Evolutionary conservation across 2,329 filamentous ascomycete species (phyloP).

Genomic region (Pestalotiopsis sp.): DNA sequence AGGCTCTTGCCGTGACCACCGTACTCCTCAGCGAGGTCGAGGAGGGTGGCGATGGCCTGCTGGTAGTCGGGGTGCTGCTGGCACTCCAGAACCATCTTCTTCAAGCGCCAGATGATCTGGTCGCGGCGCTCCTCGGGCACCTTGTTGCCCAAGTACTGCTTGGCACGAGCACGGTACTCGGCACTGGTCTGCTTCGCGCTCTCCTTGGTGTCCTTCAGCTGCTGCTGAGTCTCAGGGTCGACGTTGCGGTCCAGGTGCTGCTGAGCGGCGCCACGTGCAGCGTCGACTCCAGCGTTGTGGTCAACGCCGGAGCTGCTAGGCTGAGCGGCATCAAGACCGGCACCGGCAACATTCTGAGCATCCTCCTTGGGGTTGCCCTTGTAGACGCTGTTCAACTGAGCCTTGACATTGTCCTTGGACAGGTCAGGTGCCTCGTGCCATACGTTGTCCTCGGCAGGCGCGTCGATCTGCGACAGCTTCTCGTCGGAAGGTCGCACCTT

Average conservation of each 20-base stretch:
- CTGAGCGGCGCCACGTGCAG: constrained; percentile 44
- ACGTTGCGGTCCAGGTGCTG: constrained; percentile 64
- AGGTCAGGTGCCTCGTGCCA: constrained; percentile 90
- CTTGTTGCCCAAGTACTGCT: constrained; percentile 82
- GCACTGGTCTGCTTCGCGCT: constrained; percentile 41
- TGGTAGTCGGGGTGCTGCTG: constrained; percentile 95
- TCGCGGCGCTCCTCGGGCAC: constrained; percentile 91
- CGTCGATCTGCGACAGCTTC: constrained; percentile 74
- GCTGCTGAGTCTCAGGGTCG: constrained; percentile 61
- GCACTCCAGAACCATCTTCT: constrained; percentile 96
- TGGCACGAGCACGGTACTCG: constrained; percentile 48
- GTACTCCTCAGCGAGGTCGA: constrained; percentile 85
- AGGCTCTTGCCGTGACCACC: constrained; percentile 71
- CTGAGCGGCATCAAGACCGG: constrained; percentile 47
- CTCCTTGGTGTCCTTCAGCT: constrained; percentile 55
- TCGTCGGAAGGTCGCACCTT: constrained; percentile 80
- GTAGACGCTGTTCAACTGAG: constrained; percentile 67
- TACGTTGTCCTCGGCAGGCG: constrained; percentile 85
- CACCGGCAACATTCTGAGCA: constrained; percentile 58
- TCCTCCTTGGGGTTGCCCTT: constrained; percentile 60
- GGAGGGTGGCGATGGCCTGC: constrained; percentile 84
- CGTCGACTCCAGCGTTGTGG: constrained; percentile 22
- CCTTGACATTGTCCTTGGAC: constrained; percentile 69
- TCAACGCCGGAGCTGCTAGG: constrained; percentile 26
- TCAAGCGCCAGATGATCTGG: constrained; percentile 87